Evolutionary conservation across 495 filamentous ascomycete species (phyloP).

Genomic region (Penicillium canescens): DNA sequence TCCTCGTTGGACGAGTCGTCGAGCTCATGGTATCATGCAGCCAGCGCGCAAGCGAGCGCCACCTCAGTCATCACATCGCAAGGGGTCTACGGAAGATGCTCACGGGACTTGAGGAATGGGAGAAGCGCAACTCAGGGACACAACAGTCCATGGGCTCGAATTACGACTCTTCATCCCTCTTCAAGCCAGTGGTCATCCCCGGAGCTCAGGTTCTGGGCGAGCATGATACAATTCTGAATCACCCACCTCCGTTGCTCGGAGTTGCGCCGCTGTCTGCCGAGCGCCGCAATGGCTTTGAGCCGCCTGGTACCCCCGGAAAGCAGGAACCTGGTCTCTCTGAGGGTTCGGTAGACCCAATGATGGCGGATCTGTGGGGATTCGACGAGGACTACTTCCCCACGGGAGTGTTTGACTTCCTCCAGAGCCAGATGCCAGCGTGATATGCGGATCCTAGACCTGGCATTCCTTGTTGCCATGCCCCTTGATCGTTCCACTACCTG

Average conservation of each 20-base stretch:
- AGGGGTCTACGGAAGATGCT: conserved; percentile 54
- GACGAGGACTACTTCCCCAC: conserved; percentile 52
- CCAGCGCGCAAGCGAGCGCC: conserved; percentile 50
- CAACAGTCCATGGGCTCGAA: conserved; percentile 20
- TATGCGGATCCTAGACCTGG: background rate
- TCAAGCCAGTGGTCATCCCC: conserved; percentile 41
- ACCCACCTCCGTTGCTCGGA: conserved; percentile 42
- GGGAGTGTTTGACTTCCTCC: conserved; percentile 50
- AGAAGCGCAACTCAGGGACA: conserved; percentile 34
- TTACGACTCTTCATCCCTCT: conserved; percentile 35
- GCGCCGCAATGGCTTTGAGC: conserved; percentile 37
- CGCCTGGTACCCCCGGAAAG: conserved; percentile 22
- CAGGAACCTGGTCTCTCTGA: conserved; percentile 40
- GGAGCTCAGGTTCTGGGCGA: conserved; percentile 43
- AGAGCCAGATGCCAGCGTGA: conserved; percentile 49
- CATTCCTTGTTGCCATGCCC: background rate
- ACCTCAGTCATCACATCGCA: conserved; percentile 55
- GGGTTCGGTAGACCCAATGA: conserved; percentile 48
- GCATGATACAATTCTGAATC: conserved; percentile 41
- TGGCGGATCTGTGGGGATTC: conserved; percentile 50
- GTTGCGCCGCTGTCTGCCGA: conserved; percentile 48
- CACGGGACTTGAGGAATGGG: conserved; percentile 49
- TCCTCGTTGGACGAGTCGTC: conserved; percentile 45
- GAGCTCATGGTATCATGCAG: conserved; percentile 51
- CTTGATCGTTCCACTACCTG: conserved; percentile 3